Evolutionary conservation across 352 stramenopile species (phyloP).

Genomic region (Phytophthora pisi): DNA sequence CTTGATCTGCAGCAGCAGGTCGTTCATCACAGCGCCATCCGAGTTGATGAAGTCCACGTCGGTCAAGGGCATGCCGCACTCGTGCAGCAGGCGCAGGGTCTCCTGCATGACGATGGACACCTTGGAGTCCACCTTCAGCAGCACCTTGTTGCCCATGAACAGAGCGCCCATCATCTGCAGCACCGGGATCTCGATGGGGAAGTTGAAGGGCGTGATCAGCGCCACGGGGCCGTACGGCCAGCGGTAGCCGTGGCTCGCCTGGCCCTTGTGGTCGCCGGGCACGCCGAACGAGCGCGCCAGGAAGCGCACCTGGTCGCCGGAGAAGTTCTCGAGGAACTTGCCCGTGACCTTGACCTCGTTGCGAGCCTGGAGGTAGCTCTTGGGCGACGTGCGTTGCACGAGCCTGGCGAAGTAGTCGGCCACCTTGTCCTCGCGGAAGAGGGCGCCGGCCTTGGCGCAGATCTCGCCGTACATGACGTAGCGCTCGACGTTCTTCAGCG

Average conservation of each 20-base stretch:
- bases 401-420: slow-evolving; percentile 95
- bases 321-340: slow-evolving; percentile 98
- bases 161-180: slow-evolving; percentile 98
- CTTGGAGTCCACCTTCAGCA: slow-evolving; percentile 95
- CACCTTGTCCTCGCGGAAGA: slow-evolving; percentile 89
- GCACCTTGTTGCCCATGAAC: slow-evolving; percentile 99
- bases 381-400: slow-evolving; percentile 97
- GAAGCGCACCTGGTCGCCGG: slow-evolving; percentile 96
- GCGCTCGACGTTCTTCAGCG: slow-evolving; percentile 96
- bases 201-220: slow-evolving; percentile 99
- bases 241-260: slow-evolving; percentile 94
- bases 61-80: slow-evolving; percentile 94
- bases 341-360: slow-evolving; percentile 93
- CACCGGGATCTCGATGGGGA: slow-evolving; percentile 97
- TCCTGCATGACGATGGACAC: slow-evolving; percentile 98
- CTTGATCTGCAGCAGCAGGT: slow-evolving; percentile 94
- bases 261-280: slow-evolving; percentile 96
- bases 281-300: slow-evolving; percentile 95
- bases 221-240: slow-evolving; percentile 97
- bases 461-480: slow-evolving; percentile 90
- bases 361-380: slow-evolving; percentile 96
- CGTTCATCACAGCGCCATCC: slow-evolving; percentile 93
- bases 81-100: slow-evolving; percentile 94
- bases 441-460: slow-evolving; percentile 80
- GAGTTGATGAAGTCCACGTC: slow-evolving; percentile 98